phyloP scores from a whole-genome alignment of 306 rosid species.

The Prunus kanzakura region DNA sequence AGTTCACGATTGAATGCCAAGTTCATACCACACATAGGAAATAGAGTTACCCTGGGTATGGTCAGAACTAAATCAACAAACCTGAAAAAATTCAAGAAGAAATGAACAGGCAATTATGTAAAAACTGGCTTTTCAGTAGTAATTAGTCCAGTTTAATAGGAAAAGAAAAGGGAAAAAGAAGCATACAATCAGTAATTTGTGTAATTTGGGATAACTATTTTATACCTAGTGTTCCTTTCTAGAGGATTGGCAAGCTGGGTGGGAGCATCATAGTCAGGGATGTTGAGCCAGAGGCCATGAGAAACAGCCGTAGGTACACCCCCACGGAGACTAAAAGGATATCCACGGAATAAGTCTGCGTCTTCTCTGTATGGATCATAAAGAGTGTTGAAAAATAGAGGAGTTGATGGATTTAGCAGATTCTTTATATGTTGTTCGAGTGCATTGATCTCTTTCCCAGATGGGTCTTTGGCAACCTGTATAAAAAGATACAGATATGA shows the following conservation, averaged over 20 bases:
- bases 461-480: conserved; percentile 84
- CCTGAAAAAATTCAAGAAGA: conserved; percentile 32
- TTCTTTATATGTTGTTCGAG: conserved; percentile 89
- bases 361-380: conserved; percentile 85
- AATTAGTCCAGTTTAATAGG: background rate
- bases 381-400: conserved; percentile 78
- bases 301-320: conserved; percentile 74
- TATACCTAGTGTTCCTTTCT: conserved; percentile 75
- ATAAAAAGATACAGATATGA: background rate
- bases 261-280: conserved; percentile 80
- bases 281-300: conserved; percentile 92
- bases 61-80: conserved; percentile 83
- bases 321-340: conserved; percentile 78
- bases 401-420: conserved; percentile 66
- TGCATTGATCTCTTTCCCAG: conserved; percentile 76
- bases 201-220: background rate
- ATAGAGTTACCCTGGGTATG: conserved; percentile 70
- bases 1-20: conserved; percentile 75
- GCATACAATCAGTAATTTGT: background rate
- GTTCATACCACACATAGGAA: conserved; percentile 96
- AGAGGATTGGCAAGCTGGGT: conserved; percentile 87
- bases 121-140: no score
- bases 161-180: no score
- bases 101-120: background rate
- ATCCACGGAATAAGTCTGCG: conserved; percentile 82